A percentile compares a stretch with the other conserved stretches of the same genome.
Evolutionary conservation across 2,329 filamentous ascomycete species (phyloP).

Genomic region (Cladosporium phlei): DNA sequence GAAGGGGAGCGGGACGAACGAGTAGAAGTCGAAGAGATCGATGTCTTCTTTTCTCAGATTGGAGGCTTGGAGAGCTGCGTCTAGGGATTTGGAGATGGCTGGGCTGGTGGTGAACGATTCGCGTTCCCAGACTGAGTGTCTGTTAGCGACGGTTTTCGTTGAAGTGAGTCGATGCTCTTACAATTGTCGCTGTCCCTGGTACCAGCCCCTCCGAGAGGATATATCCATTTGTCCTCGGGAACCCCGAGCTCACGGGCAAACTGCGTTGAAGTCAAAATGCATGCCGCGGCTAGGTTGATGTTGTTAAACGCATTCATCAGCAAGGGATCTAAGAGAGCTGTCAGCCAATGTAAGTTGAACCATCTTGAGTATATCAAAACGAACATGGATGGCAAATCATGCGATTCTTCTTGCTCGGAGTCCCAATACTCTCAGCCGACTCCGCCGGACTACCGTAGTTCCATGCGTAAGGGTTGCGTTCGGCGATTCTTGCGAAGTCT

Average conservation of each 20-base stretch:
- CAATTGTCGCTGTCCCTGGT: conserved; percentile 55
- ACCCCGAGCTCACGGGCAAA: conserved; percentile 53
- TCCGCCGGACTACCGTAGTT: conserved; percentile 46
- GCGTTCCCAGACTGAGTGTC: conserved; percentile 55
- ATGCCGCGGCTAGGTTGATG: conserved; percentile 59
- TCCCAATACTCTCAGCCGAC: conserved; percentile 50
- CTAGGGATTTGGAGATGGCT: conserved; percentile 54
- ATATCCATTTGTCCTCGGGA: conserved; percentile 56
- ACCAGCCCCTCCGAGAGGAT: conserved; percentile 60
- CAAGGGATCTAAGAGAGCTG: conserved; percentile 51
- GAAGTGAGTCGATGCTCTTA: conserved; percentile 27
- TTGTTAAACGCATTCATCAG: conserved; percentile 70
- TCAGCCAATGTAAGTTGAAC: not conserved
- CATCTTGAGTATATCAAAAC: conserved; percentile 20
- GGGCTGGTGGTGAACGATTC: conserved; percentile 55
- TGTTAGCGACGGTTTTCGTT: not conserved
- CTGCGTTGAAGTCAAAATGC: conserved; percentile 55
- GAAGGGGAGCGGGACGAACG: conserved; percentile 32
- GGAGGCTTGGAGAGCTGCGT: conserved; percentile 48
- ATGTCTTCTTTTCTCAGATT: conserved; percentile 48
- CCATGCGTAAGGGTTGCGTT: conserved; percentile 54
- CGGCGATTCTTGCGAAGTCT: conserved; percentile 55
- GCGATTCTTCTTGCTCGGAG: conserved; percentile 53
- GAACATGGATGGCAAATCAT: conserved; percentile 66
- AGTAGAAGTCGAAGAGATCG: conserved; percentile 61